Conservation (phyloP, 1,284 basidiomycete genomes). For the Pseudozyma tsukubaensis region DNA sequence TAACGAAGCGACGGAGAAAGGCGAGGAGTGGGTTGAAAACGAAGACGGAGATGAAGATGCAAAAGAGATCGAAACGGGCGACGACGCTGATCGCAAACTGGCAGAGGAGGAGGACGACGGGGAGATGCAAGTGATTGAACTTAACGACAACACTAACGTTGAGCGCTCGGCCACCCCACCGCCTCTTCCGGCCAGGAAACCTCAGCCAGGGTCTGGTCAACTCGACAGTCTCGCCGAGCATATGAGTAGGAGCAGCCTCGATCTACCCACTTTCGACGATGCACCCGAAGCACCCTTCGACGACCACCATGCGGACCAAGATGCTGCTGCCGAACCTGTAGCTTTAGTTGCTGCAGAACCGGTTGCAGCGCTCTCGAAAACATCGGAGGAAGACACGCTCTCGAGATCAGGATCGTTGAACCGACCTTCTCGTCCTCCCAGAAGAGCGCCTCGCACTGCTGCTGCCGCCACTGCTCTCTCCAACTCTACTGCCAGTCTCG, state of each 20-base stretch:
- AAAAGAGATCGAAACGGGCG: neutral
- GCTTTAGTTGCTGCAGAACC: constrained; percentile 10
- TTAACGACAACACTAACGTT: too few relatives aligned
- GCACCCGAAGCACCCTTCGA: too few relatives aligned
- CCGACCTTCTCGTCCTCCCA: constrained; percentile 34
- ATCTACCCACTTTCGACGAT: neutral
- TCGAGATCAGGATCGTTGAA: constrained; percentile 25
- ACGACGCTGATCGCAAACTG: neutral
- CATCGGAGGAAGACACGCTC: constrained; percentile 8
- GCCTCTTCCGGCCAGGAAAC: too few relatives aligned
- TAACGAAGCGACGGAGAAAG: neutral
- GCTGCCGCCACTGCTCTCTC: constrained; percentile 1
- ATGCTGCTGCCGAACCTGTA: neutral
- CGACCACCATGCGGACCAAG: too few relatives aligned
- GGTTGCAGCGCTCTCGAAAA: neutral
- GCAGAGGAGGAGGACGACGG: neutral
- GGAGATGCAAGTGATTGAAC: constrained; percentile 23
- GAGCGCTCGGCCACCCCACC: constrained; percentile 23
- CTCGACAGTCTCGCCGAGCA: constrained; percentile 17
- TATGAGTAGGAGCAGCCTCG: constrained; percentile 6
- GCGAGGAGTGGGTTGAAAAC: neutral
- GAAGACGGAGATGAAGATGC: neutral
- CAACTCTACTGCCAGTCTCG: neutral
- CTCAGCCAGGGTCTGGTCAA: too few relatives aligned
- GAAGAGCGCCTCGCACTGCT: constrained; percentile 8